phyloP scores from a whole-genome alignment of 805 yeast genomes.

The Kazachstania viticola region DNA sequence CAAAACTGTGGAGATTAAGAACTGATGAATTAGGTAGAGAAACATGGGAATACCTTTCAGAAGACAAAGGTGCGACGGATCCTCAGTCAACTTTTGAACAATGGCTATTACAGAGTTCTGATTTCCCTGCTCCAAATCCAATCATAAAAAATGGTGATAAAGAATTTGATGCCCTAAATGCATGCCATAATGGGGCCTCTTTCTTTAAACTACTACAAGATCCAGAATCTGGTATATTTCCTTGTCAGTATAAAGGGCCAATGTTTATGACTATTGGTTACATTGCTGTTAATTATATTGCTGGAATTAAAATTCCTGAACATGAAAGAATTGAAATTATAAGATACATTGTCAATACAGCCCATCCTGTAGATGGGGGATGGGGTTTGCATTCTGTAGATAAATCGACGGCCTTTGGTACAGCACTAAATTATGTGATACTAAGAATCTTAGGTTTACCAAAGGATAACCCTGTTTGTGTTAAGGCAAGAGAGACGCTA shows the following conservation, averaged over 20 bases:
- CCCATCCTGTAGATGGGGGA: conserved; percentile 99
- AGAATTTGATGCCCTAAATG: conserved; percentile 36
- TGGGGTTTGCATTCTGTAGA: conserved; percentile 96
- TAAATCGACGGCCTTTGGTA: conserved; percentile 92
- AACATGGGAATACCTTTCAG: conserved; percentile 59
- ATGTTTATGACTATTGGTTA: conserved; percentile 94
- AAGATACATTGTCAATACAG: conserved; percentile 77
- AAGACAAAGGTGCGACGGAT: conserved; percentile 28
- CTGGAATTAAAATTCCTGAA: conserved; percentile 56
- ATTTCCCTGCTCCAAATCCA: conserved; percentile 30
- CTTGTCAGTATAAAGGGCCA: conserved; percentile 92
- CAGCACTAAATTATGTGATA: conserved; percentile 74
- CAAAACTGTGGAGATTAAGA: conserved; percentile 59
- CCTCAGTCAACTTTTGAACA: conserved; percentile 47
- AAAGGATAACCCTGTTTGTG: conserved; percentile 64
- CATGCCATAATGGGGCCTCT: conserved; percentile 64
- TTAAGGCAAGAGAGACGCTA: conserved; percentile 62
- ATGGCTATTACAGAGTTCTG: conserved; percentile 37
- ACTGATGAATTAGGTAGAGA: conserved; percentile 67
- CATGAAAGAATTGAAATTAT: conserved; percentile 58
- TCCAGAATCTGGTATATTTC: conserved; percentile 68
- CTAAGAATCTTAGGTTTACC: conserved; percentile 71
- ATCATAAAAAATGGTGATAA: conserved; percentile 14
- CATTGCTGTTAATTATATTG: conserved; percentile 60
- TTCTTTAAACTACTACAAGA: conserved; percentile 67